phyloP scores from a whole-genome alignment of 805 yeast genomes.

The Starmerella asiatica region DNA sequence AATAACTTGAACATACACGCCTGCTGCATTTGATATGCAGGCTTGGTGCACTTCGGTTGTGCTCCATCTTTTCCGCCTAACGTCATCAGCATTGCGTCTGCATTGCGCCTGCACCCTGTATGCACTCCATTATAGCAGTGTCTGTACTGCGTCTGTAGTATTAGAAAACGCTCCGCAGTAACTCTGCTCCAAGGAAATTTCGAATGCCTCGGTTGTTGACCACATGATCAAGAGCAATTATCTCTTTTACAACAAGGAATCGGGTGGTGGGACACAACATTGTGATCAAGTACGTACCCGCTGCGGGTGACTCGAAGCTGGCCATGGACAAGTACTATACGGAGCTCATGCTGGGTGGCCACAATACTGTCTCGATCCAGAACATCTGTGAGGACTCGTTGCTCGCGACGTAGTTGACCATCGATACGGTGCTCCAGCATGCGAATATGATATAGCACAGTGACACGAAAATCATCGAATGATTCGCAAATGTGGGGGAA shows the following conservation, averaged over 20 bases:
- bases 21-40: too few relatives aligned
- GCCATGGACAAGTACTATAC: constrained; percentile 98
- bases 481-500: too few relatives aligned
- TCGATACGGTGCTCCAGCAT: constrained; percentile 78
- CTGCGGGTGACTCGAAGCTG: constrained; percentile 92
- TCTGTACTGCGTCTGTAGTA: too few relatives aligned
- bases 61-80: too few relatives aligned
- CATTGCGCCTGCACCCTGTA: too few relatives aligned
- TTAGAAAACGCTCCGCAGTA: constrained; percentile 82
- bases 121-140: too few relatives aligned
- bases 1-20: too few relatives aligned
- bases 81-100: too few relatives aligned
- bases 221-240: constrained; percentile 83
- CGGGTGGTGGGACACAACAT: constrained; percentile 88
- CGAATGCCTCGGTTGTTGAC: constrained; percentile 84
- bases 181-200: constrained; percentile 89
- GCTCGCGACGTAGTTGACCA: constrained; percentile 86
- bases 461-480: too few relatives aligned
- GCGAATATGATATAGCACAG: too few relatives aligned
- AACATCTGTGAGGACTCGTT: constrained; percentile 94
- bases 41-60: too few relatives aligned
- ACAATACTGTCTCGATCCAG: constrained; percentile 84
- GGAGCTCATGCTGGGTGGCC: constrained; percentile 95
- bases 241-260: constrained; percentile 66
- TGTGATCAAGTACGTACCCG: constrained; percentile 85